Evolutionary conservation across 352 stramenopile species (phyloP).

Genomic region (Globisporangium iwayamae): DNA sequence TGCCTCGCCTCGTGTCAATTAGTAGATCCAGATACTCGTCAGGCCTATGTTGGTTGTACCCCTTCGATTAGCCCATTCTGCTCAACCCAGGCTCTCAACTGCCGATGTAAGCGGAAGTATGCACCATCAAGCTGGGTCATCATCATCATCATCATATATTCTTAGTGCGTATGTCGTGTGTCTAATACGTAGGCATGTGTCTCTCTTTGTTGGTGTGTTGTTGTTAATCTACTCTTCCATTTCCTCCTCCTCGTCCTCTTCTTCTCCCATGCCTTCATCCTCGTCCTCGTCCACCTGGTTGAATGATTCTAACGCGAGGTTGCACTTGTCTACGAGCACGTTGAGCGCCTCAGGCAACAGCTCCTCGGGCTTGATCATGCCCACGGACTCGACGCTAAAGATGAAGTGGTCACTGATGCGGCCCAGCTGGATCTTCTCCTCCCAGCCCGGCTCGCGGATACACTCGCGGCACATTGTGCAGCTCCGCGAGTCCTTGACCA

Average conservation of each 20-base stretch:
- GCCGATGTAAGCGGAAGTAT: neutral
- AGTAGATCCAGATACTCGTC: too few relatives aligned
- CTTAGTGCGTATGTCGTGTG: slow-evolving; percentile 12
- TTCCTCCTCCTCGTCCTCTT: slow-evolving; percentile 52
- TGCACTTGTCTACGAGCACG: slow-evolving; percentile 81
- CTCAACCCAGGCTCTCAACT: neutral
- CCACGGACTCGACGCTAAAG: slow-evolving; percentile 86
- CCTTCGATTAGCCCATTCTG: too few relatives aligned
- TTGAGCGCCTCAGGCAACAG: slow-evolving; percentile 74
- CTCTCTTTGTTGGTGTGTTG: slow-evolving; percentile 14
- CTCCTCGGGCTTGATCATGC: slow-evolving; percentile 86
- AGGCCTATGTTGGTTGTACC: too few relatives aligned
- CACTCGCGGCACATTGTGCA: slow-evolving; percentile 98
- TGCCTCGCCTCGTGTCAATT: neutral
- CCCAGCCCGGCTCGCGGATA: slow-evolving; percentile 87
- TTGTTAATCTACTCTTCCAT: slow-evolving; percentile 23
- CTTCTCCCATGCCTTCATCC: slow-evolving; percentile 46
- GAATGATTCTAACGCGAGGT: slow-evolving; percentile 79
- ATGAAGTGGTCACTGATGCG: slow-evolving; percentile 97
- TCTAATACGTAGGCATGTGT: slow-evolving; percentile 21
- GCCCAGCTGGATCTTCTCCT: slow-evolving; percentile 87
- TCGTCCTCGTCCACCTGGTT: slow-evolving; percentile 44
- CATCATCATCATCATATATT: slow-evolving; percentile 10
- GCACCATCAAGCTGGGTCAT: too few relatives aligned
- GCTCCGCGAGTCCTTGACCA: slow-evolving; percentile 80